These are phyloP conservation scores for Betula pendula DNA, from an alignment of 306 rosid genomes.

Conservation along the genomic window DNA sequence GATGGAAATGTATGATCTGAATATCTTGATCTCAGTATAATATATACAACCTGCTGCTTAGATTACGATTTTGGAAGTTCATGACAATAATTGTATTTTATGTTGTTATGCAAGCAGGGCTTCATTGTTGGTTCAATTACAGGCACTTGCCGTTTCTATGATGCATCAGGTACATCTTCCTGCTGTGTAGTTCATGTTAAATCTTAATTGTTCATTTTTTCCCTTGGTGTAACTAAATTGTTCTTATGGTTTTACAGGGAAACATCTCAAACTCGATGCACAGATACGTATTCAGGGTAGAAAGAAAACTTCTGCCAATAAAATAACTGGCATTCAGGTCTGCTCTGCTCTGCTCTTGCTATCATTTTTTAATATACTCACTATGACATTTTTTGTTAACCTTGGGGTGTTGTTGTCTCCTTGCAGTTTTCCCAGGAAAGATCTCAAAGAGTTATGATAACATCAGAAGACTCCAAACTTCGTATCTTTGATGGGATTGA, in stretches of 20 bases:
- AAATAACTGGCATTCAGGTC: conserved; percentile 93
- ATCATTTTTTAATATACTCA: neutral
- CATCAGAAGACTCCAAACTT: conserved; percentile 84
- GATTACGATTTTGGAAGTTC: conserved; percentile 1
- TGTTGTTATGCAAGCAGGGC: conserved; percentile 55
- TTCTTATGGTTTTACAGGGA: conserved; percentile 45
- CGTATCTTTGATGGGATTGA: conserved; percentile 68
- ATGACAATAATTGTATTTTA: conserved; percentile 16
- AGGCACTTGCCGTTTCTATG: conserved; percentile 71
- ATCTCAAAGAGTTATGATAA: conserved; percentile 58
- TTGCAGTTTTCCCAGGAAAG: conserved; percentile 70
- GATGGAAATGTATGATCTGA: conserved; percentile 66
- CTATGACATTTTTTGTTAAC: conserved; percentile 17
- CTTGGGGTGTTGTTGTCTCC: neutral
- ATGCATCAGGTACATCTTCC: conserved; percentile 61
- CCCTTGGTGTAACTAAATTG: conserved; percentile 29
- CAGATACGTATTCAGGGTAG: conserved; percentile 50
- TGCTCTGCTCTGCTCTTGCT: conserved; percentile 22
- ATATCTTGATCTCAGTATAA: conserved; percentile 10
- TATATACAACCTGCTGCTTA: neutral
- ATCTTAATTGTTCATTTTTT: neutral
- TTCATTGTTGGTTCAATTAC: conserved; percentile 69
- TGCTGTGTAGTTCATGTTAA: neutral
- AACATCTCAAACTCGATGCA: conserved; percentile 51
- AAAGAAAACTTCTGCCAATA: conserved; percentile 64